phyloP scores from a whole-genome alignment of 2,329 filamentous ascomycete genomes.

The Trichophyton benhamiae region DNA sequence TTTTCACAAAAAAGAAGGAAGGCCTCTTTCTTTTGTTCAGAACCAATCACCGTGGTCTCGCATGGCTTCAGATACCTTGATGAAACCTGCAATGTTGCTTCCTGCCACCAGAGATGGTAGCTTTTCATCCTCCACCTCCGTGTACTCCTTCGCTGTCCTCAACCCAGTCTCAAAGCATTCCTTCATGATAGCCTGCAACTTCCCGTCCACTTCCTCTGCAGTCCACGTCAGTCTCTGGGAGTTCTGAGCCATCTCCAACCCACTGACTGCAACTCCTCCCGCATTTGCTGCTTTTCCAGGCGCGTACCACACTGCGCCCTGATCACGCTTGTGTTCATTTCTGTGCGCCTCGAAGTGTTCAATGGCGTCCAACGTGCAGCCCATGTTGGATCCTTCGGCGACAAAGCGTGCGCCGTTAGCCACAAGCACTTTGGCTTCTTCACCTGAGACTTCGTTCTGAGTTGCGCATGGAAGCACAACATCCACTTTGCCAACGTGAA shows the following conservation, averaged over 20 bases:
- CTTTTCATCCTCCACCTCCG: conserved; percentile 64
- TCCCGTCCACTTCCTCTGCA: conserved; percentile 74
- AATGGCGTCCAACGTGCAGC: conserved; percentile 90
- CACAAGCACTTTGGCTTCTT: conserved; percentile 76
- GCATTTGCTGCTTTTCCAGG: conserved; percentile 96
- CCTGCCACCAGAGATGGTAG: conserved; percentile 84
- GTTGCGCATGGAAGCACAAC: conserved; percentile 86
- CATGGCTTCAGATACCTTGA: conserved; percentile 93
- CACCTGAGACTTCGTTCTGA: conserved; percentile 90
- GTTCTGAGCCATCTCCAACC: conserved; percentile 99
- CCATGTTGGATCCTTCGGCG: conserved; percentile 98
- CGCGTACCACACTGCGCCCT: conserved; percentile 70
- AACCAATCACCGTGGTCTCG: conserved; percentile 95
- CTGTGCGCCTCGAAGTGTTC: conserved; percentile 68
- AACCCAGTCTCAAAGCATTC: conserved; percentile 81
- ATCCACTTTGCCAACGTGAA: conserved; percentile 78
- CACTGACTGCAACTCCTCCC: conserved; percentile 92
- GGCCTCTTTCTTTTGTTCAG: conserved; percentile 20
- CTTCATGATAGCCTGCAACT: conserved; percentile 92
- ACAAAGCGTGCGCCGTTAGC: conserved; percentile 68
- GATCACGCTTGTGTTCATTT: conserved; percentile 46
- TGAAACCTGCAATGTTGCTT: conserved; percentile 94
- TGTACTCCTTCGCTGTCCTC: conserved; percentile 79
- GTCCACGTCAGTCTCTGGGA: conserved; percentile 77
- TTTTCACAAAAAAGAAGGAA: background rate